A percentile compares a stretch with the other conserved stretches of the same genome.
phyloP scores from a whole-genome alignment of 1,284 basidiomycete genomes.

The Mycosarcoma maydis region DNA sequence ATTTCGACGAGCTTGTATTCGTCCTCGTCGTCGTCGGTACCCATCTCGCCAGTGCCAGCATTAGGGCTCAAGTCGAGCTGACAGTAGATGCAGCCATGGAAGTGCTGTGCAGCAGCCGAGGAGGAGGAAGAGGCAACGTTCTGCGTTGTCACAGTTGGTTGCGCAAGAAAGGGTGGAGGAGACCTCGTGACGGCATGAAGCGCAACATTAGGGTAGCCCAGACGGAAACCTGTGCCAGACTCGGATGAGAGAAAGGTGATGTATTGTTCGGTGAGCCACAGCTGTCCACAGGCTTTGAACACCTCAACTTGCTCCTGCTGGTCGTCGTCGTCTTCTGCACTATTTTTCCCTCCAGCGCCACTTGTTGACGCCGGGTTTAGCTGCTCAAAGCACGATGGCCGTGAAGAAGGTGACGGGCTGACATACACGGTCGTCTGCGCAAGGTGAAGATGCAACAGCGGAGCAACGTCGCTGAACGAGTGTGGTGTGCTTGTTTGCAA shows the following conservation, averaged over 20 bases:
- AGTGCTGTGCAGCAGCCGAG: background rate
- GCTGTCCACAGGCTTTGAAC: conserved; percentile 20
- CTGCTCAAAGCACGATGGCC: conserved; percentile 30
- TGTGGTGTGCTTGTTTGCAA: conserved; percentile 44
- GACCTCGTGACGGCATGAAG: conserved; percentile 62
- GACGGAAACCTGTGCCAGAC: conserved; percentile 42
- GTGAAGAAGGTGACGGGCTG: conserved; percentile 30
- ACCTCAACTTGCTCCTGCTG: conserved; percentile 21
- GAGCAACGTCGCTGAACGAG: conserved; percentile 38
- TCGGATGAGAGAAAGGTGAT: conserved; percentile 48
- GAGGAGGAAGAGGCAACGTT: conserved; percentile 10
- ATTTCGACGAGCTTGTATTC: conserved; percentile 50
- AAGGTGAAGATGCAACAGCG: conserved; percentile 31
- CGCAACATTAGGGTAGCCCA: conserved; percentile 56
- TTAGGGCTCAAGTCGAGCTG: conserved; percentile 60
- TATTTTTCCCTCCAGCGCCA: background rate
- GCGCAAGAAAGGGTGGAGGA: conserved; percentile 43
- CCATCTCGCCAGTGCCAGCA: conserved; percentile 29
- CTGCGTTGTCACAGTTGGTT: background rate
- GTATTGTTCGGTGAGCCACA: conserved; percentile 55
- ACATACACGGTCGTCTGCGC: conserved; percentile 30
- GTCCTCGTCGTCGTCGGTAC: conserved; percentile 53
- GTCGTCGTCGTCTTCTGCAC: conserved; percentile 4
- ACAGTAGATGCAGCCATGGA: conserved; percentile 60
- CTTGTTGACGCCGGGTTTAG: background rate